These are phyloP conservation scores for Aspergillus versicolor DNA, from an alignment of 2,329 filamentous ascomycete genomes.

Conservation along the genomic window DNA sequence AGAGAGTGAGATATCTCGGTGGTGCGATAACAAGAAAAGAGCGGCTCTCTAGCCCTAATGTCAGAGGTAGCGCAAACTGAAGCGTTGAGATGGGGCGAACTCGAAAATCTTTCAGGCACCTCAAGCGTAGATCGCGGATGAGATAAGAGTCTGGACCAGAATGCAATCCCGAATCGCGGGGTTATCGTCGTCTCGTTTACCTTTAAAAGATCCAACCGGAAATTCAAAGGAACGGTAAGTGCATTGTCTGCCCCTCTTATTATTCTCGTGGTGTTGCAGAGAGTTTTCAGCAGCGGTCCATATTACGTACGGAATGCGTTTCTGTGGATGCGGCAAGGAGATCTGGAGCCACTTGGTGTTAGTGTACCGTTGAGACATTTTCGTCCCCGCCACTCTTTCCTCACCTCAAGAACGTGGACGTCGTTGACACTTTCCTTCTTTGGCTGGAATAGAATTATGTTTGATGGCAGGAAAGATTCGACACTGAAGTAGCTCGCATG, in stretches of 20 bases:
- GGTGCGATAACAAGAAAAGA: neutral
- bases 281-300: constrained; percentile 4
- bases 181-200: neutral
- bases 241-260: neutral
- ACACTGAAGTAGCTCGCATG: neutral
- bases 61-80: neutral
- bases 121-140: constrained; percentile 3
- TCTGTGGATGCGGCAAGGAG: constrained; percentile 12
- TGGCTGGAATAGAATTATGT: neutral
- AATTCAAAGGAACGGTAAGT: neutral
- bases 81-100: neutral
- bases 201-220: neutral
- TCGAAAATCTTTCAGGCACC: constrained; percentile 9
- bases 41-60: neutral
- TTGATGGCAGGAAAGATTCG: neutral
- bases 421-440: neutral
- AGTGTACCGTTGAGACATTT: constrained; percentile 13
- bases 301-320: constrained; percentile 14
- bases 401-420: neutral
- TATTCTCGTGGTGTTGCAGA: neutral
- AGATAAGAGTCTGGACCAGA: constrained; percentile 8
- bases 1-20: neutral
- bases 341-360: constrained; percentile 5
- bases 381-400: constrained; percentile 11
- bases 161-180: neutral